A percentile compares a stretch with the other conserved stretches of the same genome.
These are phyloP conservation scores for Symbiodinium pilosum DNA, from an alignment of 73 alveolate species.

Conservation along the genomic window DNA sequence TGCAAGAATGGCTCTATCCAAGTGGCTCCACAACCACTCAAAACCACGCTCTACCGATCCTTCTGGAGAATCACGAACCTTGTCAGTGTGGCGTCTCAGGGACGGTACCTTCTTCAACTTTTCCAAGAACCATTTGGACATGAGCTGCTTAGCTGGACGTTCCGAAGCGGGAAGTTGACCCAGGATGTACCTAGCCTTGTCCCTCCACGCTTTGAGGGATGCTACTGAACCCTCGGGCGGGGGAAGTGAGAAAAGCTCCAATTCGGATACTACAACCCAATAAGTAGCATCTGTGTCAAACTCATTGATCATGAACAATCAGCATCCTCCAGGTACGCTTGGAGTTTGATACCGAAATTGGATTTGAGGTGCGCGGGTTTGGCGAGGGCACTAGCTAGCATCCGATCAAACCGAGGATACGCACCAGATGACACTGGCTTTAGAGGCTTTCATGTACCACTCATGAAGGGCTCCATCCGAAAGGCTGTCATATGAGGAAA, in stretches of 20 bases:
- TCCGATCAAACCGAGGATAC: neutral
- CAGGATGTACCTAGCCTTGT: slow-evolving; percentile 3
- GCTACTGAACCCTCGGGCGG: slow-evolving; percentile 20
- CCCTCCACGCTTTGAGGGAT: slow-evolving; percentile 21
- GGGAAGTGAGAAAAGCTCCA: slow-evolving; percentile 9
- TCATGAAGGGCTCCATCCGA: neutral
- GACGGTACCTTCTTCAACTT: neutral
- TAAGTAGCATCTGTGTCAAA: slow-evolving; percentile 3
- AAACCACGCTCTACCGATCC: neutral
- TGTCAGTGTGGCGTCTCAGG: neutral
- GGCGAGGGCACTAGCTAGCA: neutral
- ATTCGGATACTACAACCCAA: slow-evolving; percentile 9
- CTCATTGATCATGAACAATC: neutral
- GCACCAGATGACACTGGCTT: slow-evolving; percentile 5
- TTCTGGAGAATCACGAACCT: neutral
- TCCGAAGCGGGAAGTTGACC: slow-evolving; percentile 5
- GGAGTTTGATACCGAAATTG: neutral
- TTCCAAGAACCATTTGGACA: slow-evolving; percentile 31
- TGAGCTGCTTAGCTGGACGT: neutral
- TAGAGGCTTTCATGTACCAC: neutral
- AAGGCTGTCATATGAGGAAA: neutral
- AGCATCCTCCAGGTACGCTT: slow-evolving; percentile 9
- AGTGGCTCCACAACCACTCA: slow-evolving; percentile 14
- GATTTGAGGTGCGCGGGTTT: neutral
- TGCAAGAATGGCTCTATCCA: neutral